Percentiles rank a stretch among this genome's conserved stretches.
Conservation (phyloP, 1,284 basidiomycete genomes). For the Coniophora puteana region DNA sequence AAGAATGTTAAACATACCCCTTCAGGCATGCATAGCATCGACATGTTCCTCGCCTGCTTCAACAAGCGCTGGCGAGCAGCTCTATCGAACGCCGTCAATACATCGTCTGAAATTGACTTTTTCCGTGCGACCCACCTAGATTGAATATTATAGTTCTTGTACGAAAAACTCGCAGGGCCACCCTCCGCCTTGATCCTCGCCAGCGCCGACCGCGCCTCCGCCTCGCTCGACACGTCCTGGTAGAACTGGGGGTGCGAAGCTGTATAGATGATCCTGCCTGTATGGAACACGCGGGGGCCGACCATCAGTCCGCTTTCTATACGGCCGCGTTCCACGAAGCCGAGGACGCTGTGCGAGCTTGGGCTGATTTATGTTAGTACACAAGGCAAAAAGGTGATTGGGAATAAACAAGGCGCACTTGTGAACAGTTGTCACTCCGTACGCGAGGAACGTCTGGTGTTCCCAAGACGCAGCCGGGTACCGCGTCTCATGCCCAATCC, state of each 20-base stretch:
- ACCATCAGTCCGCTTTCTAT: constrained; percentile 64
- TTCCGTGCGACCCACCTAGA: constrained; percentile 40
- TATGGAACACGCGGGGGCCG: constrained; percentile 68
- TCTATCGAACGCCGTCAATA: constrained; percentile 27
- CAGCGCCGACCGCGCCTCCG: constrained; percentile 61
- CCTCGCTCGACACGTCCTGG: constrained; percentile 57
- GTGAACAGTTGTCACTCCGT: constrained; percentile 74
- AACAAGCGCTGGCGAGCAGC: constrained; percentile 68
- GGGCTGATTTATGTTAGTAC: constrained; percentile 40
- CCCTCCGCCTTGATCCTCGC: constrained; percentile 67
- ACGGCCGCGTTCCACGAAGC: constrained; percentile 60
- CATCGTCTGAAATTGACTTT: background rate
- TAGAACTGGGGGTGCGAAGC: constrained; percentile 48
- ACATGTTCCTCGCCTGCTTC: constrained; percentile 53
- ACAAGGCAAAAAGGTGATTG: background rate
- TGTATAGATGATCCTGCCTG: constrained; percentile 64
- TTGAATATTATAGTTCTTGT: constrained; percentile 76
- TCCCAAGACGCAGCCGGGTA: constrained; percentile 71
- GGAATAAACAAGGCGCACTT: constrained; percentile 43
- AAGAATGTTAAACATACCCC: constrained; percentile 34
- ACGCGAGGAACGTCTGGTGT: constrained; percentile 68
- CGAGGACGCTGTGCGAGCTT: constrained; percentile 55
- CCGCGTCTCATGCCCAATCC: constrained; percentile 47
- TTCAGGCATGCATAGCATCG: constrained; percentile 71
- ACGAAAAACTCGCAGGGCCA: constrained; percentile 63